Percentiles rank a stretch among this genome's conserved stretches.
Conservation (phyloP, 345 rosid genomes). For the Clausena lansium region DNA sequence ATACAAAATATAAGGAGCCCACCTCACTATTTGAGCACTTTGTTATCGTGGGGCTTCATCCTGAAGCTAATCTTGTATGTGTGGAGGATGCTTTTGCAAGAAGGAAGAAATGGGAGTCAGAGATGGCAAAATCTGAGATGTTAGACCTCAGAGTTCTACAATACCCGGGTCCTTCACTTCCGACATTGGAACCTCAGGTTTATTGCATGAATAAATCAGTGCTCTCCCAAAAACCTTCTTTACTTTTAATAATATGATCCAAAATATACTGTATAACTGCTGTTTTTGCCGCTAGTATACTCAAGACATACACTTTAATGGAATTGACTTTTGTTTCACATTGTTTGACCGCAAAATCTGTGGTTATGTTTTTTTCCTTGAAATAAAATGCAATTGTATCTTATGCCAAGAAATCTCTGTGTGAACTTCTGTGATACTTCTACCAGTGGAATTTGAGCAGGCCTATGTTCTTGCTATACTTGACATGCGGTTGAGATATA, state of each 20-base stretch:
- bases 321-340: not conserved
- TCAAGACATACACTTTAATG: not conserved
- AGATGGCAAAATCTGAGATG: slow-evolving; percentile 55
- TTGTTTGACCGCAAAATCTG: not conserved
- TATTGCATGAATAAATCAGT: slow-evolving; percentile 11
- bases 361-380: not conserved
- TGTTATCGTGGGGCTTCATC: slow-evolving; percentile 82
- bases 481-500: not conserved
- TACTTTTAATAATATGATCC: slow-evolving; percentile 6
- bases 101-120: slow-evolving; percentile 82
- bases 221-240: not conserved
- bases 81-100: slow-evolving; percentile 82
- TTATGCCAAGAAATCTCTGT: not conserved
- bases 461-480: slow-evolving; percentile 5
- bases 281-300: not conserved
- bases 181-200: slow-evolving; percentile 91
- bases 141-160: slow-evolving; percentile 46
- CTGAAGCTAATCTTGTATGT: slow-evolving; percentile 67
- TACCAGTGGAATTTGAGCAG: not conserved
- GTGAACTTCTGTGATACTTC: not conserved
- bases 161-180: slow-evolving; percentile 67
- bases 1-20: slow-evolving; percentile 63
- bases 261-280: not conserved
- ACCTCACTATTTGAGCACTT: slow-evolving; percentile 86
- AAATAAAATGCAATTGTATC: slow-evolving; percentile 6